Conservation (phyloP, 192 early-diverging fungal genomes). For the Mortierella hygrophila region DNA sequence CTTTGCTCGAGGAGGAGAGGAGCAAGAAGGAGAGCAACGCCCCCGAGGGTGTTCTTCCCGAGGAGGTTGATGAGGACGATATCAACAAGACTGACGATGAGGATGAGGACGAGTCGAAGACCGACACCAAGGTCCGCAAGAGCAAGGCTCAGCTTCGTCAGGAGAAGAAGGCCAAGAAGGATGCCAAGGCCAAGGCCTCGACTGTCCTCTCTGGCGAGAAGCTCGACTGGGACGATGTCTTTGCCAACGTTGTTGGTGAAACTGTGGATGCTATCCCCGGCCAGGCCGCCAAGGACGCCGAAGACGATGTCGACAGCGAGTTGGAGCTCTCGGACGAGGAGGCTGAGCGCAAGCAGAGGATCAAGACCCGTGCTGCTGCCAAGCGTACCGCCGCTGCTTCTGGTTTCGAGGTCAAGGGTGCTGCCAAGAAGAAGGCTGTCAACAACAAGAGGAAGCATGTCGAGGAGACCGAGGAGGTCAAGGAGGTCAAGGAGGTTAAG, state of each 20-base stretch:
- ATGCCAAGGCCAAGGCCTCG: conserved; percentile 52
- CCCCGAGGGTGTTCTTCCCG: conserved; percentile 60
- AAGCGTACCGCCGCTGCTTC: conserved; percentile 33
- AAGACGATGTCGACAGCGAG: conserved; percentile 64
- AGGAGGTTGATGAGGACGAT: conserved; percentile 59
- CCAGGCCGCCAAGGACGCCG: conserved; percentile 53
- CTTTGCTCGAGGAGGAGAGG: conserved; percentile 63
- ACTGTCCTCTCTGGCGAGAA: conserved; percentile 54
- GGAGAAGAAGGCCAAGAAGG: conserved; percentile 61
- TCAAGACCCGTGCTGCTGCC: conserved; percentile 47
- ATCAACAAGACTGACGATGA: conserved; percentile 58
- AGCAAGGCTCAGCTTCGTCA: conserved; percentile 55
- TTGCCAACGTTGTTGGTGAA: conserved; percentile 84
- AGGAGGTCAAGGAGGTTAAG: conserved; percentile 41
- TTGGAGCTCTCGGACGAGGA: conserved; percentile 61
- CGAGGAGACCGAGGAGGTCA: conserved; percentile 39
- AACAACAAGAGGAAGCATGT: conserved; percentile 44
- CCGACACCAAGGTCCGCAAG: conserved; percentile 49
- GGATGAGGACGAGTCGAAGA: conserved; percentile 58
- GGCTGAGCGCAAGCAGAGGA: conserved; percentile 54
- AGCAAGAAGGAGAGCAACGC: conserved; percentile 66
- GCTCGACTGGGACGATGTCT: conserved; percentile 91
- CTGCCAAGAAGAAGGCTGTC: conserved; percentile 21
- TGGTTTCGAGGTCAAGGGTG: conserved; percentile 42
- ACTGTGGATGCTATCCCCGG: conserved; percentile 52